These are phyloP conservation scores for Naegleria fowleri DNA, from an alignment of 208 protist species.

Conservation along the genomic window DNA sequence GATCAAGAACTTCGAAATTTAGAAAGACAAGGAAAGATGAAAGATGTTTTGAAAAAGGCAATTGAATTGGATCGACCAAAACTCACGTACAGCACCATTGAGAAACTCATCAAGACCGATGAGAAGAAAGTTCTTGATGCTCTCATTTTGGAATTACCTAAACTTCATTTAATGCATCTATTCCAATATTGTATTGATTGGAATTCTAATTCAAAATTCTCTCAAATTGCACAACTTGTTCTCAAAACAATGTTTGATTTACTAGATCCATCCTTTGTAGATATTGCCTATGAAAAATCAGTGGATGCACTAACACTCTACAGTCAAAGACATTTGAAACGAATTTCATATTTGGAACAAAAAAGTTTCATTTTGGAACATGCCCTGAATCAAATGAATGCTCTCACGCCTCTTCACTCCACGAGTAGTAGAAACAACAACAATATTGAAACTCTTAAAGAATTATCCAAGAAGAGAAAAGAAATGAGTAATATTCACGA, in stretches of 20 bases:
- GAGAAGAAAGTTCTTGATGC: background rate
- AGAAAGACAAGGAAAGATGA: background rate
- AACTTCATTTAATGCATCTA: background rate
- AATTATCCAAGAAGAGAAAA: background rate
- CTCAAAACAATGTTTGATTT: background rate
- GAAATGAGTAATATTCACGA: background rate
- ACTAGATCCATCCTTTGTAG: background rate
- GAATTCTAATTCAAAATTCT: constrained; percentile 25
- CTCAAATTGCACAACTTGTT: background rate
- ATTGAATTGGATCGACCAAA: constrained; percentile 16
- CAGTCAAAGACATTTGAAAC: constrained; percentile 2
- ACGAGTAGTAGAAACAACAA: no score
- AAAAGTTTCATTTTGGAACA: background rate
- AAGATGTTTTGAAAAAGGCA: background rate
- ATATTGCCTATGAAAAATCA: constrained; percentile 20
- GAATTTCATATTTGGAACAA: constrained; percentile 1
- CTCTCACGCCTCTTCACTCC: background rate
- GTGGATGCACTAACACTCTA: background rate
- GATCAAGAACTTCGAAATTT: constrained; percentile 17
- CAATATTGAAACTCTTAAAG: background rate
- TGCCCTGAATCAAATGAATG: background rate
- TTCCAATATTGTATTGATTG: constrained; percentile 30
- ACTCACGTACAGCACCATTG: background rate
- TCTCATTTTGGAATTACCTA: background rate
- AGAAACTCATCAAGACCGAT: background rate